Conservation (phyloP, 768 basidiomycete genomes). For the Cubamyces lactineus region DNA sequence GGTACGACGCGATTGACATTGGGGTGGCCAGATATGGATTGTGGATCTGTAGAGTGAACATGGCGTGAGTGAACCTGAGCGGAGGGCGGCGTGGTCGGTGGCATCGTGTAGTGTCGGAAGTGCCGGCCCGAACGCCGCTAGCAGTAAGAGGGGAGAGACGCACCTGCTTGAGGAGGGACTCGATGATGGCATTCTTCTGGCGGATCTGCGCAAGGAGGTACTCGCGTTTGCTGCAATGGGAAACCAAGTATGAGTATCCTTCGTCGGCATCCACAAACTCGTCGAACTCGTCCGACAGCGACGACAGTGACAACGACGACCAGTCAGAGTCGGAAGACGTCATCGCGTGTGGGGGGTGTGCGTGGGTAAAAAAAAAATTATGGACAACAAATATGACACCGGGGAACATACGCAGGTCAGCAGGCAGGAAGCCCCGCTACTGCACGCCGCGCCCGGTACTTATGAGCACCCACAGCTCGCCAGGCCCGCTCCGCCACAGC, state of each 20-base stretch:
- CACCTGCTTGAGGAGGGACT: conserved; percentile 82
- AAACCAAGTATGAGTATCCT: conserved; percentile 29
- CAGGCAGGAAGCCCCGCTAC: conserved; percentile 10
- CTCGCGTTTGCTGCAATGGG: conserved; percentile 72
- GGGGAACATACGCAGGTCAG: conserved; percentile 3
- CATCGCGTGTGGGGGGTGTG: not conserved
- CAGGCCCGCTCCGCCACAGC: conserved; percentile 11
- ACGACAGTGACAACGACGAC: conserved; percentile 8
- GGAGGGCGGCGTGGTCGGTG: not conserved
- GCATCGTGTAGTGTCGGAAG: not conserved
- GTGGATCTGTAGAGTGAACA: conserved; percentile 54
- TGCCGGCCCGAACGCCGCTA: not conserved
- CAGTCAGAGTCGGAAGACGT: conserved; percentile 6
- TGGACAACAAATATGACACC: not conserved
- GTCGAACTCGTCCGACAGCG: conserved; percentile 3
- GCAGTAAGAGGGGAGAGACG: conserved; percentile 25
- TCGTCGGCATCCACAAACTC: conserved; percentile 24
- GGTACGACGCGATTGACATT: conserved; percentile 76
- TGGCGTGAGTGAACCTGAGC: not conserved
- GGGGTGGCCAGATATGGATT: conserved; percentile 83
- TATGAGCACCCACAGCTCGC: not conserved
- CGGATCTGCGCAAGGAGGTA: conserved; percentile 84
- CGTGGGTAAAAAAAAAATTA: not conserved
- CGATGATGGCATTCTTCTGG: conserved; percentile 89
- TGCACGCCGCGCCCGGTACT: conserved; percentile 8